Conservation (phyloP, 2,329 filamentous ascomycete species). For the Ceratocystiopsis minuta region DNA sequence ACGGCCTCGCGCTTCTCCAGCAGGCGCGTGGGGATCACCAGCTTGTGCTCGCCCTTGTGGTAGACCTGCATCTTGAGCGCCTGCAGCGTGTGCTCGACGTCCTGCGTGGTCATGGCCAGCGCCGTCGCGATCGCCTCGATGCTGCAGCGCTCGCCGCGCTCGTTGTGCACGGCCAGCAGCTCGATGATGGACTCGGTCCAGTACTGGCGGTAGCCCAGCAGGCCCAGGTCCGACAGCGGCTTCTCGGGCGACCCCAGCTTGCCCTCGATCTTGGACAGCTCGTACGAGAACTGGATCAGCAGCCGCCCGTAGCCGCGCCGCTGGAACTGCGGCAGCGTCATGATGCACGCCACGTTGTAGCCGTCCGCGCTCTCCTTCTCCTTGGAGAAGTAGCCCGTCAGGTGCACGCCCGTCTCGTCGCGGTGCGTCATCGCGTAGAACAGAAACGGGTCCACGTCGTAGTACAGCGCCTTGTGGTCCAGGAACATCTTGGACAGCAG, state of each 20-base stretch:
- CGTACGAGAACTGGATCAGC: conserved; percentile 93
- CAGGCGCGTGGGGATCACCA: conserved; percentile 74
- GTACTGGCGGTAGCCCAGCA: conserved; percentile 89
- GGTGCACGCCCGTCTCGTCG: conserved; percentile 76
- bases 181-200: conserved; percentile 94
- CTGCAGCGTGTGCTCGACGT: conserved; percentile 88
- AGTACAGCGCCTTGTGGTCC: conserved; percentile 95
- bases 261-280: conserved; percentile 84
- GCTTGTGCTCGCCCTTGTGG: conserved; percentile 90
- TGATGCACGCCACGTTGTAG: conserved; percentile 95
- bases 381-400: conserved; percentile 99
- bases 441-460: conserved; percentile 96
- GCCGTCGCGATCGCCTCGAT: conserved; percentile 67
- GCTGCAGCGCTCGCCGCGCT: conserved; percentile 52
- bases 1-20: conserved; percentile 65
- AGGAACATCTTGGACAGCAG: conserved; percentile 90
- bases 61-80: conserved; percentile 91
- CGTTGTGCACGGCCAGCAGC: conserved; percentile 55
- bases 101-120: conserved; percentile 90
- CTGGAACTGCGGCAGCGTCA: conserved; percentile 92
- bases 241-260: conserved; percentile 96
- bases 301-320: conserved; percentile 84
- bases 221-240: conserved; percentile 78
- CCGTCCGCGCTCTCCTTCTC: conserved; percentile 94
- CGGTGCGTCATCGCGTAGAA: conserved; percentile 96